Conservation (phyloP, 2,329 filamentous ascomycete genomes). For the Raffaelea albimanens region DNA sequence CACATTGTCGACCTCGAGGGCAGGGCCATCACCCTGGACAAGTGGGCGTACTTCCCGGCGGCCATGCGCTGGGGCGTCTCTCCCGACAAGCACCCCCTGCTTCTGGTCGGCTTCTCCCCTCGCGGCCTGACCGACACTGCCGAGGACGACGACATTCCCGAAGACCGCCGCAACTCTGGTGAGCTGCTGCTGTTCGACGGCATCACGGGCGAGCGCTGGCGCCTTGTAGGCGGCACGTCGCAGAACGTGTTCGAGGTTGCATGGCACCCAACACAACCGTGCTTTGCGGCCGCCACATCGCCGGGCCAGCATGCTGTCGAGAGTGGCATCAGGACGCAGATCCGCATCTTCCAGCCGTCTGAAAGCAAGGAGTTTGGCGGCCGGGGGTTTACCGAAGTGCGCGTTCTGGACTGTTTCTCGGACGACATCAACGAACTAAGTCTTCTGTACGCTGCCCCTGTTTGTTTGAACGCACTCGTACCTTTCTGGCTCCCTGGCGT, state of each 20-base stretch:
- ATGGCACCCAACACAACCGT: constrained; percentile 47
- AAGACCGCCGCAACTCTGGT: constrained; percentile 46
- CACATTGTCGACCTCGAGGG: constrained; percentile 20
- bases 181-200: constrained; percentile 54
- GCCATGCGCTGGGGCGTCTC: constrained; percentile 53
- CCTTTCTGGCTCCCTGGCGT: not conserved
- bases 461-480: too few relatives aligned
- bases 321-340: constrained; percentile 40
- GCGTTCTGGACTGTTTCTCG: constrained; percentile 49
- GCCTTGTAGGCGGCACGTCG: constrained; percentile 39
- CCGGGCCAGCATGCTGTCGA: constrained; percentile 36
- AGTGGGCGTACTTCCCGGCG: constrained; percentile 55
- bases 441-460: constrained; percentile 34
- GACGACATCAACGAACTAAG: constrained; percentile 55
- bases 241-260: constrained; percentile 56
- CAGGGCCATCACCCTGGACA: constrained; percentile 24
- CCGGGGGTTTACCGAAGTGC: constrained; percentile 33
- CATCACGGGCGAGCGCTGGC: constrained; percentile 29
- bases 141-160: constrained; percentile 49
- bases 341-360: constrained; percentile 40
- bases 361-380: constrained; percentile 19
- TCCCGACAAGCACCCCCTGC: constrained; percentile 34
- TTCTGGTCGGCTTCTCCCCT: constrained; percentile 55
- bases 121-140: constrained; percentile 32
- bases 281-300: constrained; percentile 50